phyloP scores from a whole-genome alignment of 2,329 filamentous ascomycete species.

The Exophiala sideris region DNA sequence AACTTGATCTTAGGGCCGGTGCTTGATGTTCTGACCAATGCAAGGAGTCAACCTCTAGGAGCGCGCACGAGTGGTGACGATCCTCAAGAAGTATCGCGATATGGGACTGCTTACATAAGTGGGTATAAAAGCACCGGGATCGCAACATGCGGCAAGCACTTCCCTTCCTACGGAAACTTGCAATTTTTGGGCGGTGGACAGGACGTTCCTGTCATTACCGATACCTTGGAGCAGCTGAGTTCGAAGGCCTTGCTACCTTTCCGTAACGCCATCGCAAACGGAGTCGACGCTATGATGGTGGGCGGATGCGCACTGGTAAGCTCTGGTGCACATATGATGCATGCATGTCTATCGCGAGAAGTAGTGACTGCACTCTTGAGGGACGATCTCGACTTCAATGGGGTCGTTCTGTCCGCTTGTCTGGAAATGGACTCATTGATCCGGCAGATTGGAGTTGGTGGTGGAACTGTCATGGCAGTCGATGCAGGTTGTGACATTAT shows the following conservation, averaged over 20 bases:
- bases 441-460: conserved; percentile 93
- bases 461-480: conserved; percentile 93
- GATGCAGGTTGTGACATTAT: conserved; percentile 92
- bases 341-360: conserved; percentile 87
- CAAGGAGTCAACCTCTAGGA: conserved; percentile 81
- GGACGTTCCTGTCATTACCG: conserved; percentile 91
- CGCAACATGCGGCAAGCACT: conserved; percentile 89
- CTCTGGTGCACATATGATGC: conserved; percentile 86
- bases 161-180: conserved; percentile 90
- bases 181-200: conserved; percentile 87
- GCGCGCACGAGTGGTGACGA: conserved; percentile 88
- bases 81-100: conserved; percentile 88
- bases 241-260: conserved; percentile 86
- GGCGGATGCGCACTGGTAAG: conserved; percentile 91
- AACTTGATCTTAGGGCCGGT: conserved; percentile 94
- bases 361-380: conserved; percentile 85
- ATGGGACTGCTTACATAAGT: conserved; percentile 85
- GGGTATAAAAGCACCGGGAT: conserved; percentile 89
- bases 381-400: conserved; percentile 82
- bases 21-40: conserved; percentile 87
- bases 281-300: conserved; percentile 90
- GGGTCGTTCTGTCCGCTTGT: conserved; percentile 90
- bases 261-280: conserved; percentile 79
- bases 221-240: conserved; percentile 86
- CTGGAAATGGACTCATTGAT: conserved; percentile 94